phyloP scores from a whole-genome alignment of 2,329 filamentous ascomycete species.

The Herpotrichia juniperi region DNA sequence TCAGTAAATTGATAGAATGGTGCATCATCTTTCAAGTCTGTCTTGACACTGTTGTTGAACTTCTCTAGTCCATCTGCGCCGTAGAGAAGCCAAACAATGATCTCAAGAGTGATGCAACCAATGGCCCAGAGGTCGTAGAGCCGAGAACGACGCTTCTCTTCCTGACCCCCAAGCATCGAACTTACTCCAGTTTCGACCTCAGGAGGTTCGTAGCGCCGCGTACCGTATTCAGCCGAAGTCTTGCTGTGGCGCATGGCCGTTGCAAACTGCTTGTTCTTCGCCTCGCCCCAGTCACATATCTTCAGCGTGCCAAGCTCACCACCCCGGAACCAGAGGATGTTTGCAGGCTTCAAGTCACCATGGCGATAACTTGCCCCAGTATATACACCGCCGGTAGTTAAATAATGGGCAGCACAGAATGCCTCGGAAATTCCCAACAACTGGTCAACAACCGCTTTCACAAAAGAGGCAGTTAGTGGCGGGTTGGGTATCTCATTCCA shows the following conservation, averaged over 20 bases:
- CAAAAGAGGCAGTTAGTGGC: background rate
- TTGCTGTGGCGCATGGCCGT: background rate
- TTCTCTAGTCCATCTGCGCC: slow-evolving; percentile 6
- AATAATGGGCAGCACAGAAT: slow-evolving; percentile 15
- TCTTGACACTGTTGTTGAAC: slow-evolving; percentile 6
- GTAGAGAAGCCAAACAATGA: slow-evolving; percentile 20
- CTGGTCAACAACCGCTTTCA: slow-evolving; percentile 11
- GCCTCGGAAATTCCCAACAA: slow-evolving; percentile 22
- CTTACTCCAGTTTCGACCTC: slow-evolving; percentile 9
- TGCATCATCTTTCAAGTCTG: background rate
- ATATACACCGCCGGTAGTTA: too few species aligned
- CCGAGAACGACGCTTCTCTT: slow-evolving; percentile 4
- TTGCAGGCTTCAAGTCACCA: slow-evolving; percentile 32
- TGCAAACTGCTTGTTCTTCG: slow-evolving; percentile 2
- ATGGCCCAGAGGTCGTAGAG: slow-evolving; percentile 22
- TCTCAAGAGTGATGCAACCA: slow-evolving; percentile 21
- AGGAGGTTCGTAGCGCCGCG: slow-evolving; percentile 13
- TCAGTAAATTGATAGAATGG: background rate
- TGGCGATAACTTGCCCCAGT: slow-evolving; percentile 12
- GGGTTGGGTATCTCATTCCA: slow-evolving; percentile 15
- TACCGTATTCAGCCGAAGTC: slow-evolving; percentile 6
- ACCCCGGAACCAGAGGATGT: slow-evolving; percentile 24
- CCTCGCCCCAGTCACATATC: slow-evolving; percentile 16
- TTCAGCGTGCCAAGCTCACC: slow-evolving; percentile 11
- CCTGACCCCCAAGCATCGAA: too few species aligned